Conservation (phyloP, 148 eudicot species). For the Mesembryanthemum crystallinum region DNA sequence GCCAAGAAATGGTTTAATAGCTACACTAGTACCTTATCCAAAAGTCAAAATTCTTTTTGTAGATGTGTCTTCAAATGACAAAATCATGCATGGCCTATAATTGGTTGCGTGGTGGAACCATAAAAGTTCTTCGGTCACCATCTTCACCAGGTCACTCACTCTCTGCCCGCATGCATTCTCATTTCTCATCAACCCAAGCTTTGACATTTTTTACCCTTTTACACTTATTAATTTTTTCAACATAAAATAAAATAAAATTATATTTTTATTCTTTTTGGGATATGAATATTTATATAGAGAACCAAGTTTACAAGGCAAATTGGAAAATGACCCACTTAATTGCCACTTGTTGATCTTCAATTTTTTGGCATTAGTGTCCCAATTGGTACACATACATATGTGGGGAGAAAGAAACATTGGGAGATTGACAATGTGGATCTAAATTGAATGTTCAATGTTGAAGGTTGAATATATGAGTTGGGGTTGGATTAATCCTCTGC, state of each 20-base stretch:
- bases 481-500: neutral
- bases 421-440: too few relatives aligned
- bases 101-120: conserved; percentile 5
- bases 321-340: too few relatives aligned
- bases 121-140: conserved; percentile 14
- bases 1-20: neutral
- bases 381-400: too few relatives aligned
- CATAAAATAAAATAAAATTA: too few relatives aligned
- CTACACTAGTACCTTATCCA: neutral
- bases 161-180: conserved; percentile 20
- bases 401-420: too few relatives aligned
- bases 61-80: neutral
- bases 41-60: neutral
- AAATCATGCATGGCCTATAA: neutral
- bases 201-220: conserved; percentile 11
- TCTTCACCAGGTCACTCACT: conserved; percentile 17
- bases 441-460: too few relatives aligned
- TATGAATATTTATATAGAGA: too few relatives aligned
- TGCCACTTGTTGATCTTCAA: too few relatives aligned
- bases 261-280: too few relatives aligned
- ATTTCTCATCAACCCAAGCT: neutral
- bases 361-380: too few relatives aligned
- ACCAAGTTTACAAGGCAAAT: too few relatives aligned
- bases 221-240: neutral
- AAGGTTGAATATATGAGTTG: neutral